Evolutionary conservation across 257 asterid genomes (phyloP).

Genomic region (Jacaranda copaia): DNA sequence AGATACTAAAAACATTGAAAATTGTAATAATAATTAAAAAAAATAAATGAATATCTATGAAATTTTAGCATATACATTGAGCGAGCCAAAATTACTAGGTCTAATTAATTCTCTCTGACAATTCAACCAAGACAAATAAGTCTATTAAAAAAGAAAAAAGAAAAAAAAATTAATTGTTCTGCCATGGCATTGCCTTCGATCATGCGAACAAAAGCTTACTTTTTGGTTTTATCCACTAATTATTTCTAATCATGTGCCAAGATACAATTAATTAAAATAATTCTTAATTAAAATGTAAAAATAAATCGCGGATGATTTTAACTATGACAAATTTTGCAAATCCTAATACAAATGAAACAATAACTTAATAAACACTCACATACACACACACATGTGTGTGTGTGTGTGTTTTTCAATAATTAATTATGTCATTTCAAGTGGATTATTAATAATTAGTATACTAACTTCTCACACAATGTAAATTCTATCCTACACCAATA

Average conservation of each 20-base stretch:
- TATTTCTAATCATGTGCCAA: constrained; percentile 13
- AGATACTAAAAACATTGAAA: too few relatives aligned
- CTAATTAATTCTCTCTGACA: neutral
- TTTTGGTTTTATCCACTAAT: neutral
- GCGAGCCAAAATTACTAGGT: too few relatives aligned
- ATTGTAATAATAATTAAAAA: too few relatives aligned
- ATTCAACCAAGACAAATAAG: too few relatives aligned
- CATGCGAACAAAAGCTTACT: constrained; percentile 27
- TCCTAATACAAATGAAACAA: neutral
- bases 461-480: neutral
- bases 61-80: too few relatives aligned
- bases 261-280: neutral
- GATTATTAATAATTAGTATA: neutral
- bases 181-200: constrained; percentile 9
- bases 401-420: neutral
- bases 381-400: too few relatives aligned
- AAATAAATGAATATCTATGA: too few relatives aligned
- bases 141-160: neutral
- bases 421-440: constrained; percentile 19
- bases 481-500: neutral
- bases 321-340: too few relatives aligned
- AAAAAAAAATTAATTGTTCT: neutral
- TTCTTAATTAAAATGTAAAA: too few relatives aligned
- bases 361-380: neutral
- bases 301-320: too few relatives aligned